Conservation (phyloP, 176 grass and related monocot species). For the Thalia dealbata region DNA sequence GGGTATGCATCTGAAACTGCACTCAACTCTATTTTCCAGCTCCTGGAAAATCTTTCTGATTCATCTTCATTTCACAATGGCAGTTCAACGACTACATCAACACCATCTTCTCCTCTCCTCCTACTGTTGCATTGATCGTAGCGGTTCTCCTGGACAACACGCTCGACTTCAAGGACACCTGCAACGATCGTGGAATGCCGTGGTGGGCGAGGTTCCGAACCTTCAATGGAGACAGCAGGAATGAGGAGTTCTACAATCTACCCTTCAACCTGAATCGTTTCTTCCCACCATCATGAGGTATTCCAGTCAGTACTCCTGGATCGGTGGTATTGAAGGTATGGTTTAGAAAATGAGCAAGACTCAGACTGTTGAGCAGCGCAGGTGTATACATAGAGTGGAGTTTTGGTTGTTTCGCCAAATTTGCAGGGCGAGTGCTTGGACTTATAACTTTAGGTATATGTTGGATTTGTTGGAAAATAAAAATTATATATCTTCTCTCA, state of each 20-base stretch:
- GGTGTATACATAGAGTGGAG: not conserved
- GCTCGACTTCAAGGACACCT: slow-evolving; percentile 29
- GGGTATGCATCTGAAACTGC: slow-evolving; percentile 42
- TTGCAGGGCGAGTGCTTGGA: not conserved
- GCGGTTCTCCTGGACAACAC: slow-evolving; percentile 62
- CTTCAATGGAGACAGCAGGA: slow-evolving; percentile 46
- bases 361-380: not conserved
- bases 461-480: not conserved
- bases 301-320: not conserved
- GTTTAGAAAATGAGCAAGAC: not conserved
- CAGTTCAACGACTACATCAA: slow-evolving; percentile 99
- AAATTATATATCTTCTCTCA: not conserved
- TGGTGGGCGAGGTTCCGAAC: slow-evolving; percentile 68
- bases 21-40: not conserved
- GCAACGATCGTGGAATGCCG: slow-evolving; percentile 57
- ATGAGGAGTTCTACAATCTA: slow-evolving; percentile 63
- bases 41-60: no score
- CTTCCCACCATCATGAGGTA: slow-evolving; percentile 46
- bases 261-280: slow-evolving; percentile 64
- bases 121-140: slow-evolving; percentile 47
- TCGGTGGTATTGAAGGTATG: not conserved
- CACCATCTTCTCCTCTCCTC: slow-evolving; percentile 87
- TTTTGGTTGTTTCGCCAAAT: not conserved
- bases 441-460: not conserved
- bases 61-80: slow-evolving; percentile 2